These are phyloP conservation scores for Ceratobasidium sp. DNA, from an alignment of 1,284 basidiomycete species.

Conservation along the genomic window DNA sequence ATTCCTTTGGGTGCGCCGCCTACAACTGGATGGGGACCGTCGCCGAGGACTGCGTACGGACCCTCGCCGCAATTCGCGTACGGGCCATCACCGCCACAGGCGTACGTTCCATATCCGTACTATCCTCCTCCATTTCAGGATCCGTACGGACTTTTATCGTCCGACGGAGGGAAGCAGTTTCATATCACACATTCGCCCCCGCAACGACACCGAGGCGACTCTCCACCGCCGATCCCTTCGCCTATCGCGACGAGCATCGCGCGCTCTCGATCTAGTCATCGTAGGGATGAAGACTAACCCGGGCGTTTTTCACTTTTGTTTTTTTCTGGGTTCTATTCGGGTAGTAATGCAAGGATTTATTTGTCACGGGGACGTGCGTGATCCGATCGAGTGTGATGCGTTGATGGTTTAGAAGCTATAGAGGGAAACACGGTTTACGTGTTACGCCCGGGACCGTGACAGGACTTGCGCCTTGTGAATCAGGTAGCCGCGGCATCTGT, in stretches of 20 bases:
- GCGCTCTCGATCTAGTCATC: slow-evolving; percentile 9
- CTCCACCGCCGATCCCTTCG: slow-evolving; percentile 38
- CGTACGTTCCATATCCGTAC: slow-evolving; percentile 8
- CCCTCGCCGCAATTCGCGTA: slow-evolving; percentile 32
- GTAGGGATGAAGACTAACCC: background rate
- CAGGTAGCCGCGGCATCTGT: background rate
- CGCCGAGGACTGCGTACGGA: slow-evolving; percentile 3
- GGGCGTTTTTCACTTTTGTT: background rate
- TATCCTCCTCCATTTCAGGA: slow-evolving; percentile 24
- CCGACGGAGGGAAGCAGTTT: background rate
- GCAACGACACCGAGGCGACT: slow-evolving; percentile 14
- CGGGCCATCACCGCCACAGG: slow-evolving; percentile 10
- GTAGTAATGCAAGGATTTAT: background rate
- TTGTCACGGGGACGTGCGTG: background rate
- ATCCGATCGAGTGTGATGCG: too few species aligned
- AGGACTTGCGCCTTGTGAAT: too few species aligned
- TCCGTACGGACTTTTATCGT: slow-evolving; percentile 1
- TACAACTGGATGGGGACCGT: background rate
- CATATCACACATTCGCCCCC: background rate
- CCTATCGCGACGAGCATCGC: slow-evolving; percentile 36
- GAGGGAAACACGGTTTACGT: too few species aligned
- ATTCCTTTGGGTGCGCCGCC: background rate
- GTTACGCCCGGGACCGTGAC: too few species aligned
- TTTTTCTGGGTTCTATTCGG: slow-evolving; percentile 6
- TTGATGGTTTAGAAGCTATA: too few species aligned